Evolutionary conservation across 192 early-diverging fungal species (phyloP).

Genomic region (Diversispora epigaea): DNA sequence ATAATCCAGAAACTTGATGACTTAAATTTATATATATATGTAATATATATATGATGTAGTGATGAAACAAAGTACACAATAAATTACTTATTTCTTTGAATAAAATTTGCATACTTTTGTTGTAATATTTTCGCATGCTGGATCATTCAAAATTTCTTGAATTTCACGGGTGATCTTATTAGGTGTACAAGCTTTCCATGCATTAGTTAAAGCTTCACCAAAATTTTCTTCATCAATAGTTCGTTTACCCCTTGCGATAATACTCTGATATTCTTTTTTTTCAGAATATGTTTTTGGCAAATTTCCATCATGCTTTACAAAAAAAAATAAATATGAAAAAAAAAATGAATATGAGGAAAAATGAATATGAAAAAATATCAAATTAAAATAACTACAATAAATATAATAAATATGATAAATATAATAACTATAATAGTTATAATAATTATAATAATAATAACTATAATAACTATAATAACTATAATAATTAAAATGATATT

Average conservation of each 20-base stretch:
- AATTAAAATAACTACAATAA: neutral
- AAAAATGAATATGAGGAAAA: too few relatives aligned
- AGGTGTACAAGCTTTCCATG: constrained; percentile 60
- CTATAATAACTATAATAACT: too few relatives aligned
- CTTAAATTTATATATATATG: constrained; percentile 35
- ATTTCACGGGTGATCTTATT: constrained; percentile 54
- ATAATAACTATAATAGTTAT: too few relatives aligned
- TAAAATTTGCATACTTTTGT: constrained; percentile 43
- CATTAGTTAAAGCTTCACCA: constrained; percentile 74
- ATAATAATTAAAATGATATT: too few relatives aligned
- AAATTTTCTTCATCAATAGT: constrained; percentile 84
- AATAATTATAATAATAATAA: too few relatives aligned
- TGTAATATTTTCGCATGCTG: constrained; percentile 51
- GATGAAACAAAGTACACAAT: neutral
- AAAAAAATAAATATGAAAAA: neutral
- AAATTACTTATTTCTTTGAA: too few relatives aligned
- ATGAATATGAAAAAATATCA: neutral
- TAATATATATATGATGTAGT: constrained; percentile 2
- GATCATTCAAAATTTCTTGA: constrained; percentile 56
- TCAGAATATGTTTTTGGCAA: constrained; percentile 62
- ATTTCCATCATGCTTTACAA: constrained; percentile 53
- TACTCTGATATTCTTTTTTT: constrained; percentile 63
- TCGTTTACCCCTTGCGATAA: constrained; percentile 56
- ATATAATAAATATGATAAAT: neutral
- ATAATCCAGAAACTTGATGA: constrained; percentile 86